Evolutionary conservation across 169 alveolate genomes (phyloP).

Genomic region (Plasmodium reichenowi): DNA sequence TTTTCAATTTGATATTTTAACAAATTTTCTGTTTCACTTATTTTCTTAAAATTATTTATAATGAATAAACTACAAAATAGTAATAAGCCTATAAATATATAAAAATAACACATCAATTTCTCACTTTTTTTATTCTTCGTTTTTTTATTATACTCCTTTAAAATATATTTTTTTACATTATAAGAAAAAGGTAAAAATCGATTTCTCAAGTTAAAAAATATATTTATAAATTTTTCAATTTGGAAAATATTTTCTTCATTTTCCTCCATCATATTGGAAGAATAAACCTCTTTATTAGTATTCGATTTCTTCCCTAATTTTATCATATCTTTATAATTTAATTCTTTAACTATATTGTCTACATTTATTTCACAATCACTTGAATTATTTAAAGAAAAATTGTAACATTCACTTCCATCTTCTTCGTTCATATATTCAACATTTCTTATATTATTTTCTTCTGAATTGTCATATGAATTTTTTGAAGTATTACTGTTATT

Average conservation of each 20-base stretch:
- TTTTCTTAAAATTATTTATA: slow-evolving; percentile 46
- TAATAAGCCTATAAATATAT: slow-evolving; percentile 17
- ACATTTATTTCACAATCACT: slow-evolving; percentile 27
- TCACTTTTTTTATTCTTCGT: slow-evolving; percentile 12
- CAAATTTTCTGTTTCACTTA: slow-evolving; percentile 36
- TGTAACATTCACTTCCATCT: neutral
- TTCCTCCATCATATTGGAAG: neutral
- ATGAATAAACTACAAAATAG: slow-evolving; percentile 36
- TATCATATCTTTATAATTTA: slow-evolving; percentile 45
- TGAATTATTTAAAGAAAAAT: slow-evolving; percentile 10
- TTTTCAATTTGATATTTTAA: slow-evolving; percentile 57
- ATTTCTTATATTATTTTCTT: slow-evolving; percentile 5
- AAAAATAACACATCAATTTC: slow-evolving; percentile 14
- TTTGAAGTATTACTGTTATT: neutral
- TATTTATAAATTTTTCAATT: slow-evolving; percentile 52
- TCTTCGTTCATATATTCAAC: slow-evolving; percentile 4
- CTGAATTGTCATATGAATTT: slow-evolving; percentile 18
- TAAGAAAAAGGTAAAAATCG: slow-evolving; percentile 52
- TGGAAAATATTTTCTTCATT: slow-evolving; percentile 37
- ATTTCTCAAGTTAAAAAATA: slow-evolving; percentile 25
- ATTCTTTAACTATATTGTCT: neutral
- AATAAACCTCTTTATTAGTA: slow-evolving; percentile 5
- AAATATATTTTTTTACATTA: slow-evolving; percentile 62
- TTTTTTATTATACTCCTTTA: slow-evolving; percentile 29
- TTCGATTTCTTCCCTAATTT: slow-evolving; percentile 7